Evolutionary conservation across 768 basidiomycete species (phyloP).

Genomic region (Boletus vermiculosoides): DNA sequence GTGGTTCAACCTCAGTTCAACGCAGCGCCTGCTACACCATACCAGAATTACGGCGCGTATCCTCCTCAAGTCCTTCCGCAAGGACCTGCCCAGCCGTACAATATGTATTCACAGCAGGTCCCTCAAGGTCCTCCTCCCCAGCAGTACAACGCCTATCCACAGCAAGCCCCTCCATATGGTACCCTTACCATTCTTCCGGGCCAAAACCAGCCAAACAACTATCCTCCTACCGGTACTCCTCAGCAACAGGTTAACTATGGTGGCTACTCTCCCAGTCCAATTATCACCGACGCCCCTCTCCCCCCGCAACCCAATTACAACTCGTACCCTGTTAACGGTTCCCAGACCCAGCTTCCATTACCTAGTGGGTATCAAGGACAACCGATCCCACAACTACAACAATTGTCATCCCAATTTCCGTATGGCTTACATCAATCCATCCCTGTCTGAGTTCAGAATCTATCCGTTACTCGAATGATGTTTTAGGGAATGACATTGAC

Average conservation of each 20-base stretch:
- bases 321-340: conserved; percentile 10
- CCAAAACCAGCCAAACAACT: conserved; percentile 6
- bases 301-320: conserved; percentile 21
- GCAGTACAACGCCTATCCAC: conserved; percentile 4
- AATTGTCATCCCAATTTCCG: background rate
- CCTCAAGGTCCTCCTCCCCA: background rate
- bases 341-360: conserved; percentile 11
- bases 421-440: background rate
- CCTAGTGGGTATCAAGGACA: conserved; percentile 13
- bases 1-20: conserved; percentile 11
- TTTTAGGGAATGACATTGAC: background rate
- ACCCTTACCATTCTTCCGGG: background rate
- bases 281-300: background rate
- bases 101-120: conserved; percentile 8
- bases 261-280: conserved; percentile 9
- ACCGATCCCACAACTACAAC: background rate
- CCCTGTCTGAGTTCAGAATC: conserved; percentile 1
- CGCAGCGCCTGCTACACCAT: conserved; percentile 2
- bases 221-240: background rate
- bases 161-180: background rate
- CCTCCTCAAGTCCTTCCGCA: background rate
- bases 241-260: conserved; percentile 3
- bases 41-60: conserved; percentile 5
- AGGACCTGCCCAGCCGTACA: conserved; percentile 5
- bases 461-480: background rate